Conservation (phyloP, 208 protist genomes). For the Acanthamoeba healyi region DNA sequence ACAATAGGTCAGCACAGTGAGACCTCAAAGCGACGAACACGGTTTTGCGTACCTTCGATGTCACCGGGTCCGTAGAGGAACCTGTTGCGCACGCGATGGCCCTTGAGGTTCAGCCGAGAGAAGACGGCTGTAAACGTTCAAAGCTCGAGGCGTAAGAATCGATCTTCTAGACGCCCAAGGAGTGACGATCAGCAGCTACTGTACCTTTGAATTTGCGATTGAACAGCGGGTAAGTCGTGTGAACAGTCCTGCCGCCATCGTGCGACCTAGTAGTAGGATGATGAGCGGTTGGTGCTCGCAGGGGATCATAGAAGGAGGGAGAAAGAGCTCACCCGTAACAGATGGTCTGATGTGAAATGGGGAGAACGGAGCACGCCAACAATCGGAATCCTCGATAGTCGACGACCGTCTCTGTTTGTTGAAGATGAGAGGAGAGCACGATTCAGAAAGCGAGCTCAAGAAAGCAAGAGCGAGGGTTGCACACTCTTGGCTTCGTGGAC, state of each 20-base stretch:
- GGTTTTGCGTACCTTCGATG: background rate
- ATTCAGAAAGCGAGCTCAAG: constrained; percentile 28
- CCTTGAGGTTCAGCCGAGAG: constrained; percentile 58
- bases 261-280: background rate
- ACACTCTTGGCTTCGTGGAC: too few relatives aligned
- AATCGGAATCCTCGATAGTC: constrained; percentile 72
- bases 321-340: constrained; percentile 2
- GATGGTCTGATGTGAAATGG: constrained; percentile 32
- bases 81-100: background rate
- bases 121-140: constrained; percentile 21
- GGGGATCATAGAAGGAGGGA: too few relatives aligned
- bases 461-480: background rate
- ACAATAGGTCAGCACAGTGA: too few relatives aligned
- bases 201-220: constrained; percentile 39
- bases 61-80: constrained; percentile 70
- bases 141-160: background rate
- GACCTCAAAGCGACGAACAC: too few relatives aligned
- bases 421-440: constrained; percentile 57
- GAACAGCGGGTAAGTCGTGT: background rate
- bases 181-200: too few relatives aligned
- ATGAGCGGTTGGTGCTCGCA: background rate
- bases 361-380: constrained; percentile 31
- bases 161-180: too few relatives aligned
- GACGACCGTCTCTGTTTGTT: constrained; percentile 15
- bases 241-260: background rate